These are phyloP conservation scores for Alternaria alternata DNA, from an alignment of 2,329 filamentous ascomycete genomes.

Conservation along the genomic window DNA sequence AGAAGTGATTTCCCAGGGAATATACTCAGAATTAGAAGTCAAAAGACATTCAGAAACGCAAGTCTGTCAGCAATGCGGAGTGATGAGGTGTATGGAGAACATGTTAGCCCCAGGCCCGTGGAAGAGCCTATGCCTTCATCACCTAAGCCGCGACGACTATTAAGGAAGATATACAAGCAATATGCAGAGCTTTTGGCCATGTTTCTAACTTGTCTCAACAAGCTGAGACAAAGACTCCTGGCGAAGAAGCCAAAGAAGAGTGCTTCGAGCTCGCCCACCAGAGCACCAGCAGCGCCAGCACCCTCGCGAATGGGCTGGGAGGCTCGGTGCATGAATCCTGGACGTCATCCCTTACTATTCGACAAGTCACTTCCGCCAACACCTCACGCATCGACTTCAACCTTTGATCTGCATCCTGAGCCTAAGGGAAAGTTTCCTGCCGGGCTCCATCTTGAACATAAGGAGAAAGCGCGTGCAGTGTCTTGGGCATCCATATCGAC, in stretches of 20 bases:
- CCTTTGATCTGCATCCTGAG: background rate
- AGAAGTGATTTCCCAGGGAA: background rate
- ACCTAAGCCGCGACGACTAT: background rate
- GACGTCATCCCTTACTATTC: background rate
- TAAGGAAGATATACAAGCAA: background rate
- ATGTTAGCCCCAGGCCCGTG: background rate
- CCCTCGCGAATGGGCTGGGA: background rate
- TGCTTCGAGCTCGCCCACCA: background rate
- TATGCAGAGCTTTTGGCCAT: background rate
- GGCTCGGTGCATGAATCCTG: background rate
- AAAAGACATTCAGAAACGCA: background rate
- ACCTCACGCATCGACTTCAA: background rate
- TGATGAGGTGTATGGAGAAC: background rate
- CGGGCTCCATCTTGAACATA: background rate
- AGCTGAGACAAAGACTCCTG: background rate
- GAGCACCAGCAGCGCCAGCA: background rate
- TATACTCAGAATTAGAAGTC: background rate
- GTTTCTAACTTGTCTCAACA: background rate
- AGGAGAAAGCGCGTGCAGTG: background rate
- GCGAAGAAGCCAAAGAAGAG: background rate
- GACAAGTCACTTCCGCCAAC: slow-evolving; percentile 2
- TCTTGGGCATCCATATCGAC: background rate
- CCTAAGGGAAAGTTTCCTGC: background rate
- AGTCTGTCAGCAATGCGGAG: background rate
- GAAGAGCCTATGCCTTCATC: background rate